Evolutionary conservation across 1,284 basidiomycete genomes (phyloP), one percentile per base, ranked within the genome.

Genomic region (Ustilago nuda): DNA sequence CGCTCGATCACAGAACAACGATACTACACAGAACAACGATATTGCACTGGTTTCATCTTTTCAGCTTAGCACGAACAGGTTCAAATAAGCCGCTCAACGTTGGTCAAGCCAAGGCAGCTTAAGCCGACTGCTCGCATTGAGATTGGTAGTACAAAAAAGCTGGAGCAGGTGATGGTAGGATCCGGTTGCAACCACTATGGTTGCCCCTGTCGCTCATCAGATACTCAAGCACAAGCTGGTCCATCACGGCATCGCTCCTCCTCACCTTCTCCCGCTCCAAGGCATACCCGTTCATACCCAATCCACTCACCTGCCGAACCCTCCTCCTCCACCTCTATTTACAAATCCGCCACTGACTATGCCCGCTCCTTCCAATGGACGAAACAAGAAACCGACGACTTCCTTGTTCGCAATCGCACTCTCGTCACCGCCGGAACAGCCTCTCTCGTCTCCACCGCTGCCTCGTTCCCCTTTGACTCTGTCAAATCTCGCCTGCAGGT

Each of bases 401-500:
- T 82, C 33, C 64, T 82, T 8, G 67, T 71, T 13, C 65, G 70
- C 15, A 58, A 85, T 45, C 82, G 82, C n/a, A 85, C 84, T 11
- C 59, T 85, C 5, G 79, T 81, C 7, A 76, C 83, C 0, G 84
- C 84, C 1, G 83, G 83, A 8, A 83, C 83, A 2, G 84, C 84
- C 9, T 84, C 84, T 15, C 73, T 85, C 23, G 75, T 85, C 9
- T 84, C 82, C 2, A 85, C 84, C 0, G 66, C 72, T 1, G 83
- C 83, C 1, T 81, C 82, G n/a, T 85, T 85, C 51, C 84, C 84
- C 0, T 82, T 85, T 33, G 83, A 85, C 60, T 79, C 72, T 19
- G 69, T 85, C 69, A 85, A 84, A 45, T 81, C 81, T 32, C 69
- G 84, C 2, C 56, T 85, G 4, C 84, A 85, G 51, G 84, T 85